These are phyloP conservation scores for Lippia alba DNA, from an alignment of 305 asterid species.

Conservation along the genomic window DNA sequence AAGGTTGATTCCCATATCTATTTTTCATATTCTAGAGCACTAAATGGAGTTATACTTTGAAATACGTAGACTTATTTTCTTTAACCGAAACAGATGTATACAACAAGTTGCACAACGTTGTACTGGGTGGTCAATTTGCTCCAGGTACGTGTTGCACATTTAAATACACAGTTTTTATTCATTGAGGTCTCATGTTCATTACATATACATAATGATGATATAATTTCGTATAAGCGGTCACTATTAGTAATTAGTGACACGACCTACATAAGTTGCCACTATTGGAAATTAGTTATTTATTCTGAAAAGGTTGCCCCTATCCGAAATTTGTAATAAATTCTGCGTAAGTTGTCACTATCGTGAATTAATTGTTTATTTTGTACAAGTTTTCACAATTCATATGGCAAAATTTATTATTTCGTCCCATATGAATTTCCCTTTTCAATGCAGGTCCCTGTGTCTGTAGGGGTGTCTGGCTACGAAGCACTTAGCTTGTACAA, in stretches of 20 bases:
- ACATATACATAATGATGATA: too few species aligned
- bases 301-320: too few species aligned
- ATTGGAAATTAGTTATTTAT: too few species aligned
- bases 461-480: slow-evolving; percentile 71
- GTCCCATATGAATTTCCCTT: background rate
- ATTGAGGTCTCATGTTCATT: too few species aligned
- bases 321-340: too few species aligned
- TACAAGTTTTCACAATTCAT: too few species aligned
- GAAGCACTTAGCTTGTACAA: slow-evolving; percentile 76
- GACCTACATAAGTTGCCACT: too few species aligned
- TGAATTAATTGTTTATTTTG: too few species aligned
- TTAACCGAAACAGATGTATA: slow-evolving; percentile 60
- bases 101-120: slow-evolving; percentile 64
- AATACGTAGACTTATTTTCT: slow-evolving; percentile 33
- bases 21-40: slow-evolving; percentile 16
- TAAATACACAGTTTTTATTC: background rate
- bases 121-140: slow-evolving; percentile 94
- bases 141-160: slow-evolving; percentile 59
- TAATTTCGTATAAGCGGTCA: too few species aligned
- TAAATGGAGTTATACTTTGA: slow-evolving; percentile 5
- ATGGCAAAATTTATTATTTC: background rate
- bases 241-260: too few species aligned
- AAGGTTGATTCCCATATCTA: slow-evolving; percentile 53
- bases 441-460: slow-evolving; percentile 75
- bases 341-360: too few species aligned